phyloP scores from a whole-genome alignment of 1,139 yeast genomes.

The Blastobotrys apis region DNA sequence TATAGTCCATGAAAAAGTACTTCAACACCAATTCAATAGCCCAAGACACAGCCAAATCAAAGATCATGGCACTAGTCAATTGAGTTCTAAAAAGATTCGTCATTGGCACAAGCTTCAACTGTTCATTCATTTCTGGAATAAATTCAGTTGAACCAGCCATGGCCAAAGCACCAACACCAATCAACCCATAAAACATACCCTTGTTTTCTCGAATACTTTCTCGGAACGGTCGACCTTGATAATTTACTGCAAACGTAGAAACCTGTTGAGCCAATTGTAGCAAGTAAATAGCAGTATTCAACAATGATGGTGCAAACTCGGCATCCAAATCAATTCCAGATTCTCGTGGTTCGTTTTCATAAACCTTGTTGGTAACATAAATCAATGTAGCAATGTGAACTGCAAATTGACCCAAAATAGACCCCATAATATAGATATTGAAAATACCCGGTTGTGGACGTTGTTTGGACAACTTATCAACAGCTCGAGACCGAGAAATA shows the following conservation, averaged over 20 bases:
- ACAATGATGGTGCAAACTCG: slow-evolving; percentile 78
- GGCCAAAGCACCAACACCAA: slow-evolving; percentile 88
- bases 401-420: slow-evolving; percentile 93
- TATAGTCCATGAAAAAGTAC: slow-evolving; percentile 80
- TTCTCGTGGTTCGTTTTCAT: slow-evolving; percentile 85
- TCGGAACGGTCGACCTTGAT: slow-evolving; percentile 95
- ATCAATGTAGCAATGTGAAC: slow-evolving; percentile 80
- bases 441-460: slow-evolving; percentile 98
- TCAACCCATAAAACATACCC: slow-evolving; percentile 94
- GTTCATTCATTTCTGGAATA: slow-evolving; percentile 88
- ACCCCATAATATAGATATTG: slow-evolving; percentile 93
- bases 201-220: slow-evolving; percentile 85
- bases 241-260: slow-evolving; percentile 95
- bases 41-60: slow-evolving; percentile 78
- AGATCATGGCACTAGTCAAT: slow-evolving; percentile 64
- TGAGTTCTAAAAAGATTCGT: slow-evolving; percentile 64
- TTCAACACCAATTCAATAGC: slow-evolving; percentile 77
- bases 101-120: slow-evolving; percentile 91
- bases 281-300: slow-evolving; percentile 94
- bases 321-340: slow-evolving; percentile 87
- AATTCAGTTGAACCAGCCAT: slow-evolving; percentile 92
- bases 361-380: slow-evolving; percentile 78
- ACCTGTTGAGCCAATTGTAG: slow-evolving; percentile 95
- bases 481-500: slow-evolving; percentile 88
- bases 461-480: slow-evolving; percentile 82